phyloP scores from a whole-genome alignment of 495 filamentous ascomycete species.

The Lasiosphaeria miniovina region DNA sequence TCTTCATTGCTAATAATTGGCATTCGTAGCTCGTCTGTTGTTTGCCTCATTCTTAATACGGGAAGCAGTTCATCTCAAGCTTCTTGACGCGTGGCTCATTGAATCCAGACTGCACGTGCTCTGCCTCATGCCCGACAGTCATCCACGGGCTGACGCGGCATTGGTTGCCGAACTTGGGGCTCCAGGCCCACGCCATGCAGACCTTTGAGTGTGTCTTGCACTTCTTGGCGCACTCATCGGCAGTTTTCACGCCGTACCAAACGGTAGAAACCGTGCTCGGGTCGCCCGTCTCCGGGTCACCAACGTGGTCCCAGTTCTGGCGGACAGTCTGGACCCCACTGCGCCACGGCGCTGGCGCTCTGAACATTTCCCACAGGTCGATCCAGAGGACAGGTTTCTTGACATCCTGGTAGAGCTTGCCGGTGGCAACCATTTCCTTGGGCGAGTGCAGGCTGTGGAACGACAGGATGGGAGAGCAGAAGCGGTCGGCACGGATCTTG shows the following conservation, averaged over 20 bases:
- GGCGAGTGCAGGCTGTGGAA: conserved; percentile 40
- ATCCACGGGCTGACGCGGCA: conserved; percentile 45
- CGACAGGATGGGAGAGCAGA: conserved; percentile 40
- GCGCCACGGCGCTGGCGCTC: conserved; percentile 28
- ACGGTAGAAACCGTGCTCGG: conserved; percentile 26
- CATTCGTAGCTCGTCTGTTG: too few species aligned
- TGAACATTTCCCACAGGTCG: conserved; percentile 39
- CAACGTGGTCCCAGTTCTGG: conserved; percentile 39
- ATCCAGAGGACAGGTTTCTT: conserved; percentile 37
- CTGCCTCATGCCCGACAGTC: conserved; percentile 31
- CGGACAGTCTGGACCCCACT: conserved; percentile 21
- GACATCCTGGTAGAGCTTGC: conserved; percentile 32
- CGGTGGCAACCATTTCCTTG: conserved; percentile 35
- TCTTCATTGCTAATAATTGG: too few species aligned
- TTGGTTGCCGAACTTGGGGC: conserved; percentile 16
- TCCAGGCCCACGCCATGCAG: conserved; percentile 48
- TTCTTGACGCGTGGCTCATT: not conserved
- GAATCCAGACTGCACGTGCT: not conserved
- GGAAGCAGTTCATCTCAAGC: too few species aligned
- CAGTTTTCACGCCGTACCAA: conserved; percentile 23
- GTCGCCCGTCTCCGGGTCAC: conserved; percentile 25
- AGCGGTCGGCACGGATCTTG: conserved; percentile 38
- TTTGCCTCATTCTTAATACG: too few species aligned
- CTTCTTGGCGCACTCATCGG: conserved; percentile 24
- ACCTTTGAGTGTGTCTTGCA: conserved; percentile 21